Percentiles rank a stretch among this genome's conserved stretches.
phyloP scores from a whole-genome alignment of 176 grass and related monocot species.

The Aegilops speltoides region DNA sequence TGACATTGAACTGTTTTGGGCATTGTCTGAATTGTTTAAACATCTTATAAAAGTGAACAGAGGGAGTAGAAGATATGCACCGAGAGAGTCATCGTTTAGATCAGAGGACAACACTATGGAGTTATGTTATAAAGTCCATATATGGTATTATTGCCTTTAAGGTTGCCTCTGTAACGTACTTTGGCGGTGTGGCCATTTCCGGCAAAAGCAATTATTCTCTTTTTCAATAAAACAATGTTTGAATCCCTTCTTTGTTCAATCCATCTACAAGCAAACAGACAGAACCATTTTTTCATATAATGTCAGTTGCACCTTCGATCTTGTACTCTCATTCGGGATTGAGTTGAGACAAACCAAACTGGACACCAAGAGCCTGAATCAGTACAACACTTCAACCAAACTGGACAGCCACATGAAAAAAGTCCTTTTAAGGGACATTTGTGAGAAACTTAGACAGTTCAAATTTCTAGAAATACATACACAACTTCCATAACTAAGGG shows the following conservation, averaged over 20 bases:
- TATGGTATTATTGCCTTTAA: background rate
- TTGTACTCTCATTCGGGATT: background rate
- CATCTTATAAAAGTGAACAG: no score
- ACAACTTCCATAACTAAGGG: background rate
- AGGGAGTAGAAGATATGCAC: background rate
- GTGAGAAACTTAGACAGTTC: background rate
- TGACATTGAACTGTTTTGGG: no score
- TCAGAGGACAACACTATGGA: background rate
- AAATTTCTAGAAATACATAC: background rate
- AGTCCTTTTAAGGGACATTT: conserved; percentile 16
- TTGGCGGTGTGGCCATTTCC: background rate
- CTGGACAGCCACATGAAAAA: background rate
- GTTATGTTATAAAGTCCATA: background rate
- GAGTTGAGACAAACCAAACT: conserved; percentile 21
- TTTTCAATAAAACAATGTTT: background rate
- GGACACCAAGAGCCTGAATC: background rate
- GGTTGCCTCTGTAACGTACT: background rate
- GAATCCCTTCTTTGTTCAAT: conserved; percentile 1
- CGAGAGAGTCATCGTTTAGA: background rate
- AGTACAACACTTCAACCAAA: background rate
- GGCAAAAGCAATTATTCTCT: background rate
- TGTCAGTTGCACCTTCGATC: background rate
- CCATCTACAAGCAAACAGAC: conserved; percentile 23
- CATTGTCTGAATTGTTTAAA: no score
- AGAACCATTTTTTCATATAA: background rate